phyloP scores from a whole-genome alignment of 441 rosid species.

The Populus hybrid region DNA sequence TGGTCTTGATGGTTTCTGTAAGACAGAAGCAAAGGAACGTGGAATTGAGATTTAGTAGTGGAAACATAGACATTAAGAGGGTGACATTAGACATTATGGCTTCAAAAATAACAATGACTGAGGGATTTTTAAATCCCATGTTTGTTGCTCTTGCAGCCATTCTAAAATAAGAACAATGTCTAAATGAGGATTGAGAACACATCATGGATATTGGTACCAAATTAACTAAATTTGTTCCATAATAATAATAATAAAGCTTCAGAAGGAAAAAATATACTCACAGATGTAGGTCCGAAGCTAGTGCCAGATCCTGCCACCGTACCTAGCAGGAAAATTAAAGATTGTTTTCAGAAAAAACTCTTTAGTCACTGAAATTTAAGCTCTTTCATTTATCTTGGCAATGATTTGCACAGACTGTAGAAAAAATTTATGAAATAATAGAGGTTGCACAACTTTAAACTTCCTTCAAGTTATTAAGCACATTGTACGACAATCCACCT shows the following conservation, averaged over 20 bases:
- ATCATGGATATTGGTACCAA: not conserved
- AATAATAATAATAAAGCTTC: not conserved
- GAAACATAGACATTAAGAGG: slow-evolving; percentile 1
- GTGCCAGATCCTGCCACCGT: slow-evolving; percentile 71
- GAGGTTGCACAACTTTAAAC: not conserved
- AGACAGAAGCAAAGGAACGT: slow-evolving; percentile 9
- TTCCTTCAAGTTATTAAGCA: not conserved
- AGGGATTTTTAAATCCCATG: not conserved
- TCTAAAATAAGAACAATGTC: not conserved
- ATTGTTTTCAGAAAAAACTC: not conserved
- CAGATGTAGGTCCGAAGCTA: slow-evolving; percentile 78
- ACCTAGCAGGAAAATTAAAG: slow-evolving; percentile 29
- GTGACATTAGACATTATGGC: not conserved
- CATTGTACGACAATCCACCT: not conserved
- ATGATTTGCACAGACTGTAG: not conserved
- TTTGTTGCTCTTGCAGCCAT: not conserved
- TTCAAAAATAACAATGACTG: not conserved
- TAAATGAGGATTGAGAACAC: not conserved
- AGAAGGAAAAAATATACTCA: slow-evolving; percentile 40
- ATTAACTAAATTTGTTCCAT: not conserved
- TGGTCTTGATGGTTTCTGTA: slow-evolving; percentile 77
- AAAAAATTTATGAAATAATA: not conserved
- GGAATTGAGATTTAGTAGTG: not conserved
- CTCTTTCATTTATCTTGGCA: not conserved
- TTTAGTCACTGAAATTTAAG: not conserved